A percentile compares a stretch with the other conserved stretches of the same genome.
Evolutionary conservation across 2,329 filamentous ascomycete genomes (phyloP).

Genomic region (Trichoderma koningii): DNA sequence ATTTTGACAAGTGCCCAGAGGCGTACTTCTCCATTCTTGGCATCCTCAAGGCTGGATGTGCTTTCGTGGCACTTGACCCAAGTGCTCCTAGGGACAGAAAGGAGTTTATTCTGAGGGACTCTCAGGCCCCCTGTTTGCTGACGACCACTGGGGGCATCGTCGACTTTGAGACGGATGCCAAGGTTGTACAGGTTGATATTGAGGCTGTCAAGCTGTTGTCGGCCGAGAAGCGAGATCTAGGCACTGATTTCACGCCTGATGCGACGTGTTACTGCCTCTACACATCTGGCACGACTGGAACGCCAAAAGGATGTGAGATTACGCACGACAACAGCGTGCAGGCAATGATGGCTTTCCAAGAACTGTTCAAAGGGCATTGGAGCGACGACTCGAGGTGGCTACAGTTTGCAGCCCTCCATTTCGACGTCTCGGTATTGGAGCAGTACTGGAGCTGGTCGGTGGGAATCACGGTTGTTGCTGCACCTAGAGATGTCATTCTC

Average conservation of each 20-base stretch:
- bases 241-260: conserved; percentile 39
- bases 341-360: conserved; percentile 82
- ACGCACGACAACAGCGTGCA: conserved; percentile 89
- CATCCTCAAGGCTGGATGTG: conserved; percentile 78
- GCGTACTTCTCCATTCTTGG: conserved; percentile 82
- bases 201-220: conserved; percentile 35
- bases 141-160: conserved; percentile 46
- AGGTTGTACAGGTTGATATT: conserved; percentile 41
- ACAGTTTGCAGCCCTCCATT: conserved; percentile 92
- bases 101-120: conserved; percentile 76
- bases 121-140: conserved; percentile 64
- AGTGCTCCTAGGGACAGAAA: conserved; percentile 72
- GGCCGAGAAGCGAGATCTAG: conserved; percentile 25
- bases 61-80: conserved; percentile 79
- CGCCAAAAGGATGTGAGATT: conserved; percentile 83
- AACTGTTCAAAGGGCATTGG: conserved; percentile 77
- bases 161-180: conserved; percentile 40
- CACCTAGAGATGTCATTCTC: conserved; percentile 80
- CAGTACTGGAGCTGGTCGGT: conserved; percentile 97
- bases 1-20: conserved; percentile 83
- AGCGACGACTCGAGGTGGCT: conserved; percentile 74
- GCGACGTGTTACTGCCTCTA: conserved; percentile 81
- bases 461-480: conserved; percentile 80
- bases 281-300: conserved; percentile 84
- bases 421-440: conserved; percentile 89